phyloP scores from a whole-genome alignment of 2,329 filamentous ascomycete species.

The Paracamarosporium sp. region DNA sequence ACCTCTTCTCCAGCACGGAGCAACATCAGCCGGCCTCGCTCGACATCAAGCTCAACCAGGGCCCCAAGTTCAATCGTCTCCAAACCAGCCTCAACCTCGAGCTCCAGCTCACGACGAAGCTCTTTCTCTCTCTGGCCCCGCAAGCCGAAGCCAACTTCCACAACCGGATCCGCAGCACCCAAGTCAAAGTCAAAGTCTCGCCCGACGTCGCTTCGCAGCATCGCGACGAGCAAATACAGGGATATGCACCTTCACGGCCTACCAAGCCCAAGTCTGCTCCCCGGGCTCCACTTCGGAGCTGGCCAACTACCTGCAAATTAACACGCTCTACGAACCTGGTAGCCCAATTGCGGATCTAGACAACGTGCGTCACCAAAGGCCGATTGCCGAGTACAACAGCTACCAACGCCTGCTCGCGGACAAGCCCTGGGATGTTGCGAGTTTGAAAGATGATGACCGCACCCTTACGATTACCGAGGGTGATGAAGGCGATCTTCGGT shows the following conservation, averaged over 20 bases:
- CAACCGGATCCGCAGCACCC: conserved; percentile 8
- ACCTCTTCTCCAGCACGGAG: conserved; percentile 7
- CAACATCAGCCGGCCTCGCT: neutral
- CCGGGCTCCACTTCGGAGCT: conserved; percentile 1
- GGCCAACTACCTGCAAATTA: conserved; percentile 12
- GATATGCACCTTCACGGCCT: conserved; percentile 12
- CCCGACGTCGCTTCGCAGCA: conserved; percentile 8
- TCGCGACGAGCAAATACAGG: conserved; percentile 1
- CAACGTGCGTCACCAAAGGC: neutral
- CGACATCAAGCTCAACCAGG: conserved; percentile 2
- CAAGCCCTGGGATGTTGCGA: neutral
- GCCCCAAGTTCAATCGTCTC: conserved; percentile 4
- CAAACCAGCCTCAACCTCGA: neutral
- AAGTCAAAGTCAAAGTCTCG: conserved; percentile 5
- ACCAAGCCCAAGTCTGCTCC: conserved; percentile 10
- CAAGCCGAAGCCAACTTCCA: conserved; percentile 4
- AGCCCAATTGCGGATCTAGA: conserved; percentile 2
- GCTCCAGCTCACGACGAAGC: conserved; percentile 6
- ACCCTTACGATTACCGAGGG: neutral
- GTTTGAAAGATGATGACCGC: neutral
- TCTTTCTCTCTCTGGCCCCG: conserved; percentile 6
- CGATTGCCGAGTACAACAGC: conserved; percentile 6
- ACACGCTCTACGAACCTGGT: conserved; percentile 7
- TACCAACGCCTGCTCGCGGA: conserved; percentile 5
- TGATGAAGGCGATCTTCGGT: neutral